A percentile compares a stretch with the other conserved stretches of the same genome.
Conservation (phyloP, 768 basidiomycete species). For the Guyanaporus albipodus region DNA sequence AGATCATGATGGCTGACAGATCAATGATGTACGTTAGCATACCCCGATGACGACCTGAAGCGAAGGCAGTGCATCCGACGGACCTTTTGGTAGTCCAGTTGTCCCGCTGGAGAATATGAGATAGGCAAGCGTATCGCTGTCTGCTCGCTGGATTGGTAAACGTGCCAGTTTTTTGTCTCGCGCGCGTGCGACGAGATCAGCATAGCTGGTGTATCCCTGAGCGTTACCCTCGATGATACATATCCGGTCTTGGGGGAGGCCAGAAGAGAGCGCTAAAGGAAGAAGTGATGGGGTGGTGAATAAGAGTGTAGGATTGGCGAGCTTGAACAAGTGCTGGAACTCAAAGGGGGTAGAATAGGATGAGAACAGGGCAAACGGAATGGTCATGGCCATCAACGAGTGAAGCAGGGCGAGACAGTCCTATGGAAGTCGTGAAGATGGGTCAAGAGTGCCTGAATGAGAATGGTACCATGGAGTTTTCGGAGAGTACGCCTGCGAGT, state of each 20-base stretch:
- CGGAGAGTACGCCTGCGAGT: conserved; percentile 65
- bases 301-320: conserved; percentile 46
- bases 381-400: conserved; percentile 44
- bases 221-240: conserved; percentile 45
- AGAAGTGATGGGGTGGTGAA: conserved; percentile 51
- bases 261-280: conserved; percentile 37
- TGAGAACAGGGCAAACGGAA: conserved; percentile 53
- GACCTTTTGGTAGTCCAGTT: conserved; percentile 72
- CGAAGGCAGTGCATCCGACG: background rate
- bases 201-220: conserved; percentile 41
- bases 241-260: conserved; percentile 39
- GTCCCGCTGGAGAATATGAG: conserved; percentile 77
- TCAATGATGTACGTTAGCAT: conserved; percentile 1
- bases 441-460: background rate
- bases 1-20: conserved; percentile 62
- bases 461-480: conserved; percentile 56
- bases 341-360: conserved; percentile 55
- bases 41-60: background rate
- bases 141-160: conserved; percentile 42
- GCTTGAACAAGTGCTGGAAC: conserved; percentile 45
- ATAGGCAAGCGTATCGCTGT: conserved; percentile 58
- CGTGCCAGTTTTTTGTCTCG: conserved; percentile 36
- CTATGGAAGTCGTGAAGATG: conserved; percentile 28
- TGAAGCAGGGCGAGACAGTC: conserved; percentile 53
- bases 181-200: conserved; percentile 41